These are phyloP conservation scores for Cucurbita ficifolia DNA, from an alignment of 306 rosid species.

Conservation along the genomic window DNA sequence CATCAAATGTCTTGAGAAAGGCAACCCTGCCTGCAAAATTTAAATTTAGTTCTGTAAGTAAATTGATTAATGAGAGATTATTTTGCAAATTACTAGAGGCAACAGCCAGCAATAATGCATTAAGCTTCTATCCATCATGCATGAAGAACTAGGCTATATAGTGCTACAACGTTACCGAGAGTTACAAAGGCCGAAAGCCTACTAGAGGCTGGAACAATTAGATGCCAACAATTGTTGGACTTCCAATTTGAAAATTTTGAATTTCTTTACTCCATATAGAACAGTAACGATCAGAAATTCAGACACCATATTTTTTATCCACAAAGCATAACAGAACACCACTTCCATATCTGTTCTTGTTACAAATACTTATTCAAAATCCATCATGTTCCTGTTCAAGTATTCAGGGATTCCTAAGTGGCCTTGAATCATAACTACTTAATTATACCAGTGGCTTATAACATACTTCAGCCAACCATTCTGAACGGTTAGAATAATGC, in stretches of 20 bases:
- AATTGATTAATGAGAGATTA: background rate
- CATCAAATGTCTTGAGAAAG: constrained; percentile 24
- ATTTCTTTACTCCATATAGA: background rate
- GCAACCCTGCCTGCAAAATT: constrained; percentile 42
- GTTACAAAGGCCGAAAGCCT: background rate
- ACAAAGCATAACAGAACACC: background rate
- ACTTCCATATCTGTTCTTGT: background rate
- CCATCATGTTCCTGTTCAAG: background rate
- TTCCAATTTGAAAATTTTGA: background rate
- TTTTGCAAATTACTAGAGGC: background rate
- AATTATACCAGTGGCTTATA: background rate
- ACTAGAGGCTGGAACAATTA: background rate
- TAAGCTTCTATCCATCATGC: background rate
- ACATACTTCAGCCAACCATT: background rate
- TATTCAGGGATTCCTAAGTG: background rate
- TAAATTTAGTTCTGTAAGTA: background rate
- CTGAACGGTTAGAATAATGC: background rate
- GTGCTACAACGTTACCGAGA: background rate
- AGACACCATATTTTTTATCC: background rate
- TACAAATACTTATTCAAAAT: background rate
- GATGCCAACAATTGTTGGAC: background rate
- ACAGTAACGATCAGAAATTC: background rate
- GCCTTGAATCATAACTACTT: background rate
- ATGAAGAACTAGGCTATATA: background rate
- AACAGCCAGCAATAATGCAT: background rate